Base-by-base conservation (phyloP, 2,329 filamentous ascomycete species). In the Epichloe brachyelytri region DNA sequence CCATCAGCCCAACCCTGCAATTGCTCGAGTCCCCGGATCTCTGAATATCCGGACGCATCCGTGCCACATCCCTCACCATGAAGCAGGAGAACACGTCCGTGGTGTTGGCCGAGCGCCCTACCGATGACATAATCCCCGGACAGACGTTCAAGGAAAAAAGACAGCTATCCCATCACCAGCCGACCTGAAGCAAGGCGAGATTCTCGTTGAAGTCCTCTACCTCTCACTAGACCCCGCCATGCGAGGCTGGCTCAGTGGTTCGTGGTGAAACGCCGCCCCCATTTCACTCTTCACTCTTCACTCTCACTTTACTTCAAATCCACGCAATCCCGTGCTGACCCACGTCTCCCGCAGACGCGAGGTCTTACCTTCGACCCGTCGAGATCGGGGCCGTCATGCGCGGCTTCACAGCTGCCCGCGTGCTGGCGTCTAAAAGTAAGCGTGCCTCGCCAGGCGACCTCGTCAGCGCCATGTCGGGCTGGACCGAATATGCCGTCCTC, bases 161-260 rank as follows among this genome's bases (percentile, higher is more conserved):
- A 66, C 71, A 1, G 70, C 76, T 1, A 71, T 77, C 4, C 77
- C 77, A 58, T 67, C 73, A 7, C 69, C 71, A 19, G 66, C 67
- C 34, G 71, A 77, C 54, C 71, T 85, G 41, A 74, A 82, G 62
- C 75, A 81, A 70, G 82, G 82, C 56, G 69, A 87, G 61, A 71
- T 87, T 51, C 72, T 88, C 48, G 65, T 79, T 43, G 75, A 79
- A 63, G 63, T 65, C 1, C 65, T 84, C 53, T 87, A 86, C 60
- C 72, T 86, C 43, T 83, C 80, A 10, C 72, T 88, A 39, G 85
- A 88, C 65, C 84, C 85, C 1, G 83, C 84, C n/a, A 87, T 87
- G 83, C 77, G 85, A 58, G 79, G 79, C 53, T 87, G 82, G 82
- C 66, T 88, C 19, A 83, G 78, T 55, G 74, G 75, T 77, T 57